A percentile compares a stretch with the other conserved stretches of the same genome.
Evolutionary conservation across 108 stramenopile genomes (phyloP).

Genomic region (Chaetoceros muelleri): DNA sequence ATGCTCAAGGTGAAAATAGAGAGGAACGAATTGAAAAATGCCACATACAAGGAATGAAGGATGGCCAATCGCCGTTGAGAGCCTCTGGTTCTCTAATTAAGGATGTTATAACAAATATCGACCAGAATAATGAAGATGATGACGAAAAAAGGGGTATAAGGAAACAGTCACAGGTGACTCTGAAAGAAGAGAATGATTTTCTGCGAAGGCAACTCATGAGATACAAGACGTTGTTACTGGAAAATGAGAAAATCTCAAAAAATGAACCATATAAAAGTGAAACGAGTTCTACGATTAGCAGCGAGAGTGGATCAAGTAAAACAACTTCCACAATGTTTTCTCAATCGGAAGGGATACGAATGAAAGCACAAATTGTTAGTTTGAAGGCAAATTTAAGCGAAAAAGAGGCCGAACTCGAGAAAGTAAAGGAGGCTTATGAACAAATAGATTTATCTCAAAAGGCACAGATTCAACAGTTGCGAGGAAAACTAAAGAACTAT

Average conservation of each 20-base stretch:
- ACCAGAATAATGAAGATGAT: too few species aligned
- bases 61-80: background rate
- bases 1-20: background rate
- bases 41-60: too few species aligned
- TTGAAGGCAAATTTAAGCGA: background rate
- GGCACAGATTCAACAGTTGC: background rate
- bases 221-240: background rate
- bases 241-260: background rate
- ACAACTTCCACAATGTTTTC: background rate
- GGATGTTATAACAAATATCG: background rate
- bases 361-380: background rate
- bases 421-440: background rate
- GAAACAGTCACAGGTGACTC: background rate
- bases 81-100: background rate
- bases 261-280: too few species aligned
- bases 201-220: background rate
- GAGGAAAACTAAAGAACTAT: background rate
- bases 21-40: too few species aligned
- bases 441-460: background rate
- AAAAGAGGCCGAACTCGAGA: background rate
- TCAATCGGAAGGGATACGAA: background rate
- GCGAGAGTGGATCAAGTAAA: background rate
- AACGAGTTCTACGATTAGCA: too few species aligned
- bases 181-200: background rate
- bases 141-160: too few species aligned